These are phyloP conservation scores for Syncephalastrum sp. DNA, from an alignment of 371 early-diverging fungal genomes.

Conservation along the genomic window DNA sequence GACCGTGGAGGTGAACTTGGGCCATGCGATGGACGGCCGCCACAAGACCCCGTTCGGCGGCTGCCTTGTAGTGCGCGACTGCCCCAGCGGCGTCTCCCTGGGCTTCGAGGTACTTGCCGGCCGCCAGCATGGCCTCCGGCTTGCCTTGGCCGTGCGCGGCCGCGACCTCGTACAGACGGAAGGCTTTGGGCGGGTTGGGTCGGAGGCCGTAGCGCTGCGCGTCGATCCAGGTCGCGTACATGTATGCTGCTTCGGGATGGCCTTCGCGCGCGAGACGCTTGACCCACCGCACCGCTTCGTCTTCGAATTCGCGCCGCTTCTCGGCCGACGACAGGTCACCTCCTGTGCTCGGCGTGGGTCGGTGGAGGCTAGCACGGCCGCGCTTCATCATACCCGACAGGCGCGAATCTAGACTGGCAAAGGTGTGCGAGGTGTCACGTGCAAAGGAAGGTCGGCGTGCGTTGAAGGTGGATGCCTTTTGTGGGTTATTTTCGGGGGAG, in stretches of 20 bases:
- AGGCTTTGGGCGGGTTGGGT: conserved; percentile 49
- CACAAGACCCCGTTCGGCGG: conserved; percentile 67
- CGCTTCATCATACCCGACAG: conserved; percentile 10
- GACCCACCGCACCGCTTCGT: conserved; percentile 73
- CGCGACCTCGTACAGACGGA: conserved; percentile 33
- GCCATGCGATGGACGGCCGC: conserved; percentile 9
- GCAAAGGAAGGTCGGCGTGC: too few species aligned
- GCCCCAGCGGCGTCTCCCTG: conserved; percentile 57
- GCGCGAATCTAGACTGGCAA: too few species aligned
- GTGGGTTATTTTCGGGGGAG: not conserved
- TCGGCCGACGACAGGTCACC: conserved; percentile 8
- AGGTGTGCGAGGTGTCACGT: conserved; percentile 8
- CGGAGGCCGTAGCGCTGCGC: conserved; percentile 57
- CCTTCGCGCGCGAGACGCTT: conserved; percentile 63
- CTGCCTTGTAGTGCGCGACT: conserved; percentile 67
- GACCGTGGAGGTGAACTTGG: conserved; percentile 15
- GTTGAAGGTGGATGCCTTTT: too few species aligned
- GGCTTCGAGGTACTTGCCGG: conserved; percentile 48
- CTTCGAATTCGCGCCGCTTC: conserved; percentile 33
- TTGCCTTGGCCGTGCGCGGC: conserved; percentile 29
- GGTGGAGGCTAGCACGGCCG: conserved; percentile 6
- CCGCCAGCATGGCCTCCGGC: conserved; percentile 41
- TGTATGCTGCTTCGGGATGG: conserved; percentile 70
- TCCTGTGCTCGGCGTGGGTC: not conserved
- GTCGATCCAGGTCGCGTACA: conserved; percentile 71